phyloP scores from a whole-genome alignment of 2,329 filamentous ascomycete genomes.

The Colletotrichum echinochloae region DNA sequence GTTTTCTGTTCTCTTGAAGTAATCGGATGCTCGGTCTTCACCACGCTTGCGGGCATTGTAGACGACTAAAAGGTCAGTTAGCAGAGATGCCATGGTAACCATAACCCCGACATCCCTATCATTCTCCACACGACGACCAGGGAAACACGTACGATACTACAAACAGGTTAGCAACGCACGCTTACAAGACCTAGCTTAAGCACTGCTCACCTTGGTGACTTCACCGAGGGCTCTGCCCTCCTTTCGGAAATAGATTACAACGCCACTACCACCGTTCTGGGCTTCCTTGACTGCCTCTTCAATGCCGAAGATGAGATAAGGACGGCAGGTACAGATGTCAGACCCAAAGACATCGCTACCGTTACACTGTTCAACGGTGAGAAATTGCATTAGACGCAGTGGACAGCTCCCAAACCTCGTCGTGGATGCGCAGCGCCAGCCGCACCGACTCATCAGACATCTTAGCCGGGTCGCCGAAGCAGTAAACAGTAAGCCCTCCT shows the following conservation, averaged over 20 bases:
- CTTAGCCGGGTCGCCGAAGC: constrained; percentile 93
- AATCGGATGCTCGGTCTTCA: constrained; percentile 85
- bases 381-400: neutral
- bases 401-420: constrained; percentile 60
- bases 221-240: constrained; percentile 95
- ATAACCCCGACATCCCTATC: neutral
- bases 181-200: neutral
- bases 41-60: constrained; percentile 87
- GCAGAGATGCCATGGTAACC: neutral
- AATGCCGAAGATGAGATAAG: constrained; percentile 96
- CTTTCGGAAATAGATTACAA: constrained; percentile 99
- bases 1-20: constrained; percentile 98
- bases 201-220: constrained; percentile 83
- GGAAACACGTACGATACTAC: constrained; percentile 59
- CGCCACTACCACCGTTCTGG: constrained; percentile 90
- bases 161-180: constrained; percentile 48
- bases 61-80: constrained; percentile 57
- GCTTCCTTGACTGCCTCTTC: constrained; percentile 98
- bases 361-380: constrained; percentile 72
- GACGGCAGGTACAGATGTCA: constrained; percentile 96
- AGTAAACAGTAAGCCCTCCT: constrained; percentile 94
- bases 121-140: neutral
- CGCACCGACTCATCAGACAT: constrained; percentile 88
- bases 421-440: constrained; percentile 85
- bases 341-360: constrained; percentile 98